Evolutionary conservation across 192 early-diverging fungal genomes (phyloP).

Genomic region (Spinellus fusiger): DNA sequence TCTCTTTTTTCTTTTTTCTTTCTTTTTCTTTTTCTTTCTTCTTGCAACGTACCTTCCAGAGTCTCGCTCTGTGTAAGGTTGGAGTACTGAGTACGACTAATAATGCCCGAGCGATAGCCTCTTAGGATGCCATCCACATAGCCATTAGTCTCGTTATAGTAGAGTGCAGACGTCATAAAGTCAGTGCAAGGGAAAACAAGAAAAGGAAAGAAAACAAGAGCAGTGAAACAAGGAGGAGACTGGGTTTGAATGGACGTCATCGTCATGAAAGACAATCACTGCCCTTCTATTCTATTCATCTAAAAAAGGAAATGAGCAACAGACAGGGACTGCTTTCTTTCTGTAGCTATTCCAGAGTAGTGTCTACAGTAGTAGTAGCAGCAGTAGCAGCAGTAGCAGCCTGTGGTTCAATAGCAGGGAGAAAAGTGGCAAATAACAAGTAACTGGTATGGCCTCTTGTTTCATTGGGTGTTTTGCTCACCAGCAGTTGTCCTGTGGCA

Average conservation of each 20-base stretch:
- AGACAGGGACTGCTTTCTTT: no score
- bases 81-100: constrained; percentile 75
- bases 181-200: not conserved
- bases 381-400: constrained; percentile 71
- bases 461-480: constrained; percentile 55
- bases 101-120: constrained; percentile 86
- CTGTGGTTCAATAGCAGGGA: constrained; percentile 39
- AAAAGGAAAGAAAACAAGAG: not conserved
- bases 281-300: no score
- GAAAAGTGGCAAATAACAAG: constrained; percentile 85
- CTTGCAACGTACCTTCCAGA: constrained; percentile 65
- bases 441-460: constrained; percentile 91
- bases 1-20: not conserved
- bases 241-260: not conserved
- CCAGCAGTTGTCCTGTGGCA: constrained; percentile 27
- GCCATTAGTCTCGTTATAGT: constrained; percentile 87
- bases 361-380: not conserved
- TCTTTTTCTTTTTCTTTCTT: not conserved
- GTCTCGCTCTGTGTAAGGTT: constrained; percentile 98
- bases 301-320: no score
- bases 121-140: constrained; percentile 93
- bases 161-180: constrained; percentile 28
- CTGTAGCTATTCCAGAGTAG: no score
- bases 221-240: not conserved
- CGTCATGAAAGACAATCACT: no score